phyloP scores from a whole-genome alignment of 208 protist genomes.

The Herpetomonas samuelpessoai region DNA sequence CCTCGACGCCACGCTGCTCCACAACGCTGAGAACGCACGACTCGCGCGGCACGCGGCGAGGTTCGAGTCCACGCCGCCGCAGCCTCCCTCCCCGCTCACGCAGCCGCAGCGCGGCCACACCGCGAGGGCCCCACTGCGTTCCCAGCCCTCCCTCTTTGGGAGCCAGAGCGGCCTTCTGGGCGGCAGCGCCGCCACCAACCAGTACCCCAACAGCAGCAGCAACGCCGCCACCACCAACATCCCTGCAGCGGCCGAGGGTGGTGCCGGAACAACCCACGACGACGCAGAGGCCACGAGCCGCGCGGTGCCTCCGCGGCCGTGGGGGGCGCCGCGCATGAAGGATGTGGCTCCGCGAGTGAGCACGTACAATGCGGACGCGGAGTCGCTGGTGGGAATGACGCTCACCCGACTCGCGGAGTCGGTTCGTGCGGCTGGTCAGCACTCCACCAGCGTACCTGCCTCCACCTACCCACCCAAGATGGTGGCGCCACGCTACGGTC shows the following conservation, averaged over 20 bases:
- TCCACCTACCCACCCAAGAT: not conserved
- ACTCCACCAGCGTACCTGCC: too few species aligned
- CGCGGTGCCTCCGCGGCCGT: too few species aligned
- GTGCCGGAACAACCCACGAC: too few species aligned
- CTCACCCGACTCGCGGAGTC: not conserved
- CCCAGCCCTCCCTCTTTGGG: too few species aligned
- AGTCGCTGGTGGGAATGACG: constrained; percentile 5
- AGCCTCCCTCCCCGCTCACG: not conserved
- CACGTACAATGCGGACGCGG: not conserved
- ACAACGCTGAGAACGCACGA: not conserved
- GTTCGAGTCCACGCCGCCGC: not conserved
- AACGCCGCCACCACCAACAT: not conserved
- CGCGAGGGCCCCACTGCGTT: not conserved
- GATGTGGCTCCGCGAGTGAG: not conserved
- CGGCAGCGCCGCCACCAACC: too few species aligned
- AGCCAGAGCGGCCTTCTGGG: not conserved
- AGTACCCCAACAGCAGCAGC: too few species aligned
- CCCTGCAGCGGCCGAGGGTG: too few species aligned
- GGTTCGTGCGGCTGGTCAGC: not conserved
- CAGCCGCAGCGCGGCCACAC: not conserved
- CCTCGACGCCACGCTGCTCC: not conserved
- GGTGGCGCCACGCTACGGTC: not conserved
- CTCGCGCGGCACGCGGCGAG: not conserved
- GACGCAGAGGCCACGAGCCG: too few species aligned
- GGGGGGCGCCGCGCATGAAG: not conserved